These are phyloP conservation scores for Diaporthe aspalathi DNA, from an alignment of 2,329 filamentous ascomycete genomes.

Conservation along the genomic window DNA sequence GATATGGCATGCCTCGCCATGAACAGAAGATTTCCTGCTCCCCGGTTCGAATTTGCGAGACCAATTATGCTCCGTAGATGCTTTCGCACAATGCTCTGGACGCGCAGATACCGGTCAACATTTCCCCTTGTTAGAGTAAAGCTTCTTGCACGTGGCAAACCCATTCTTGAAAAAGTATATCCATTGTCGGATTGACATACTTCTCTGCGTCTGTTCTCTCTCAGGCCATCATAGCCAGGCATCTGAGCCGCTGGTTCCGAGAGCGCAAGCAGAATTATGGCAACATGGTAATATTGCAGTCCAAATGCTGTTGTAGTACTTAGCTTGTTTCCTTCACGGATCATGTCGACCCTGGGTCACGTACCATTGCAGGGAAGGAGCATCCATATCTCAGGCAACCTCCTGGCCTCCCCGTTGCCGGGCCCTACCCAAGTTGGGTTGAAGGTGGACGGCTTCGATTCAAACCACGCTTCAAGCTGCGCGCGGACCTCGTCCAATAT, in stretches of 20 bases:
- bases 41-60: slow-evolving; percentile 6
- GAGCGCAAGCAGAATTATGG: neutral
- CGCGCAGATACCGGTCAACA: neutral
- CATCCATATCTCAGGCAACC: slow-evolving; percentile 14
- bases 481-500: neutral
- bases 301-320: neutral
- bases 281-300: slow-evolving; percentile 9
- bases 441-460: neutral
- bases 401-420: neutral
- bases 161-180: too few relatives aligned
- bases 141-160: too few relatives aligned
- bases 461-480: neutral
- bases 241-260: slow-evolving; percentile 9
- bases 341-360: neutral
- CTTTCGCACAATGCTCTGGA: slow-evolving; percentile 2
- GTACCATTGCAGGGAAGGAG: neutral
- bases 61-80: slow-evolving; percentile 2
- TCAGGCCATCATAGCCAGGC: slow-evolving; percentile 2
- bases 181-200: neutral
- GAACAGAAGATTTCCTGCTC: neutral
- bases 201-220: slow-evolving; percentile 6
- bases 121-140: too few relatives aligned
- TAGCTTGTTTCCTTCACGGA: neutral
- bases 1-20: slow-evolving; percentile 10
- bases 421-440: neutral